Evolutionary conservation across 306 rosid species (phyloP).

Genomic region (Amphicarpaea edgeworthii): DNA sequence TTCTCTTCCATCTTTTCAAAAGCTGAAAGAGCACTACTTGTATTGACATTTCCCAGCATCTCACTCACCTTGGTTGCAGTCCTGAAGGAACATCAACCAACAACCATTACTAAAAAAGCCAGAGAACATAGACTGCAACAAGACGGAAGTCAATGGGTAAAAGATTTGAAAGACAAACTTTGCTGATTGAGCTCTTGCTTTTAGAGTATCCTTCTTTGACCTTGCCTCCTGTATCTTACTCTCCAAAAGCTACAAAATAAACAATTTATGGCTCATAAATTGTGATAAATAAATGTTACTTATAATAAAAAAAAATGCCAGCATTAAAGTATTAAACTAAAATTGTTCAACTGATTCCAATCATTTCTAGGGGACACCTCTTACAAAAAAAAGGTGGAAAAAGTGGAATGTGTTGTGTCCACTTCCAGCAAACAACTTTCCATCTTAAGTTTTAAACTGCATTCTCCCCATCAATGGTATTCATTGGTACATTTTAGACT

Average conservation of each 20-base stretch:
- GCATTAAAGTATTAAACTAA: conserved; percentile 22
- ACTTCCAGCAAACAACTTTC: conserved; percentile 5
- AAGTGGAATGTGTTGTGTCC: neutral
- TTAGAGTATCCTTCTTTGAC: conserved; percentile 92
- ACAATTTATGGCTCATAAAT: conserved; percentile 32
- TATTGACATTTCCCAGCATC: conserved; percentile 90
- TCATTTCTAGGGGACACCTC: conserved; percentile 34
- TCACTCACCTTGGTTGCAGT: conserved; percentile 92
- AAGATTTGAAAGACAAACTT: conserved; percentile 65
- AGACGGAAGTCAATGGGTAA: conserved; percentile 40
- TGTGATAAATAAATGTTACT: conserved; percentile 24
- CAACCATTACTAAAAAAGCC: conserved; percentile 42
- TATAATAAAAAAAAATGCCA: conserved; percentile 4
- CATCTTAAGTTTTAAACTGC: conserved; percentile 28
- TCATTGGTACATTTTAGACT: neutral
- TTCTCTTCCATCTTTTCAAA: conserved; percentile 99
- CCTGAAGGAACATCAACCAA: conserved; percentile 58
- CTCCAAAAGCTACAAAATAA: conserved; percentile 78
- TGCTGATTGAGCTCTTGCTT: conserved; percentile 97
- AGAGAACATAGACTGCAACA: conserved; percentile 34
- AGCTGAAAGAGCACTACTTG: conserved; percentile 94
- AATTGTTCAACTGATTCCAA: conserved; percentile 29
- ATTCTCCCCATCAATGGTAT: conserved; percentile 1
- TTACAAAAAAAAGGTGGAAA: neutral
- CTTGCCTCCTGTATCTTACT: conserved; percentile 95